Percentiles rank a stretch among this genome's conserved stretches.
phyloP scores from a whole-genome alignment of 352 stramenopile genomes.

The Thraustochytrium sp. region DNA sequence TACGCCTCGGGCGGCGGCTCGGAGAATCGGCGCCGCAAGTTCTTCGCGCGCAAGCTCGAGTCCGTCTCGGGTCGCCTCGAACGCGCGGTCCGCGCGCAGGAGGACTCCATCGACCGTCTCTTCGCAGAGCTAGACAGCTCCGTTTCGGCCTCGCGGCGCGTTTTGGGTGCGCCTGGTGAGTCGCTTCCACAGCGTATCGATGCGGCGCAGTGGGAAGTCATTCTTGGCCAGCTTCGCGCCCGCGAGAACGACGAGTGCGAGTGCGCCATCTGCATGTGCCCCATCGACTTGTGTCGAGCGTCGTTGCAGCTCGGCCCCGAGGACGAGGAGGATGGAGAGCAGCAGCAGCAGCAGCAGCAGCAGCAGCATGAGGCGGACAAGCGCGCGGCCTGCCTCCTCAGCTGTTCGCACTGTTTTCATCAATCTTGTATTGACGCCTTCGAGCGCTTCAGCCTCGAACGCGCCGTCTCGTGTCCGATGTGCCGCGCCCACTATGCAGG shows the following conservation, averaged over 20 bases:
- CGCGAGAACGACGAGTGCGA: constrained; percentile 57
- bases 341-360: background rate
- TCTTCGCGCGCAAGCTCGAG: constrained; percentile 64
- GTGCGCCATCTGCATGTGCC: constrained; percentile 72
- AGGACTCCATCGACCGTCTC: constrained; percentile 73
- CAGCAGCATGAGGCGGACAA: background rate
- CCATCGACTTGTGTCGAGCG: no score
- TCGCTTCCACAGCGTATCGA: background rate
- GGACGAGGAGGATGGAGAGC: no score
- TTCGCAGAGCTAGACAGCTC: constrained; percentile 67
- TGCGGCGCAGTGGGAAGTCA: background rate
- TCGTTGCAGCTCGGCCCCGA: no score
- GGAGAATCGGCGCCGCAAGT: constrained; percentile 54
- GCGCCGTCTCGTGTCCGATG: constrained; percentile 65
- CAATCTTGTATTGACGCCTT: constrained; percentile 65
- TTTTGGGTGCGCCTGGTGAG: constrained; percentile 54
- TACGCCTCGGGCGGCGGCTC: constrained; percentile 64
- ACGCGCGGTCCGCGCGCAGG: constrained; percentile 57
- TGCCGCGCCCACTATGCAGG: constrained; percentile 55
- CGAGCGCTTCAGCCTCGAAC: constrained; percentile 76
- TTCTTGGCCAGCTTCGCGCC: constrained; percentile 59
- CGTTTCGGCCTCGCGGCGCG: constrained; percentile 60
- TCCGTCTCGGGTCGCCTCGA: constrained; percentile 61
- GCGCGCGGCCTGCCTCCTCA: constrained; percentile 58
- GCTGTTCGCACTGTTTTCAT: constrained; percentile 70